phyloP scores from a whole-genome alignment of 2,329 filamentous ascomycete genomes.

The Onygenales sp. region DNA sequence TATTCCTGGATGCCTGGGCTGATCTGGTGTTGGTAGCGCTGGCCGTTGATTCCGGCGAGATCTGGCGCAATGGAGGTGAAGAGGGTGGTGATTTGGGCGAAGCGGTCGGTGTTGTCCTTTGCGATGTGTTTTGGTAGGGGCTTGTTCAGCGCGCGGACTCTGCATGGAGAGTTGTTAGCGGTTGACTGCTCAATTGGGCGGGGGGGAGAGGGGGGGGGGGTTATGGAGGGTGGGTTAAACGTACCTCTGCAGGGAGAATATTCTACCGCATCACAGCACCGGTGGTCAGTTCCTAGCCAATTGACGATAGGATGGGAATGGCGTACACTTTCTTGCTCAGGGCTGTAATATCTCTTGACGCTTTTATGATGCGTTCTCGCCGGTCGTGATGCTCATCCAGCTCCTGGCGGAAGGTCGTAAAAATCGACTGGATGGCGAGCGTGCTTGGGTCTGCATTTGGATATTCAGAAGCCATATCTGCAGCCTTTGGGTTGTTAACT shows the following conservation, averaged over 20 bases:
- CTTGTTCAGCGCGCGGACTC: slow-evolving; percentile 30
- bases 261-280: slow-evolving; percentile 40
- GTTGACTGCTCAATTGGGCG: slow-evolving; percentile 16
- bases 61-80: slow-evolving; percentile 62
- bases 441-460: slow-evolving; percentile 10
- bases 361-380: slow-evolving; percentile 80
- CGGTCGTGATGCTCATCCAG: slow-evolving; percentile 92
- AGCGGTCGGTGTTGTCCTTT: slow-evolving; percentile 60
- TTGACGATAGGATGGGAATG: background rate
- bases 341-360: slow-evolving; percentile 83
- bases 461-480: background rate
- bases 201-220: background rate
- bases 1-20: slow-evolving; percentile 82
- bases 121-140: slow-evolving; percentile 57
- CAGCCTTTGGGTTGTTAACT: slow-evolving; percentile 10
- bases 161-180: slow-evolving; percentile 10
- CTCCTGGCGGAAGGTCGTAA: slow-evolving; percentile 75
- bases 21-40: slow-evolving; percentile 72
- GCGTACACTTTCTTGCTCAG: slow-evolving; percentile 91
- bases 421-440: slow-evolving; percentile 56
- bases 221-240: slow-evolving; percentile 1
- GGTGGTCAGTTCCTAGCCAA: slow-evolving; percentile 11
- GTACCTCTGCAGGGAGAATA: slow-evolving; percentile 76
- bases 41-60: slow-evolving; percentile 66
- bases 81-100: slow-evolving; percentile 60